Evolutionary conservation across 495 filamentous ascomycete genomes (phyloP), one percentile per base, ranked within the genome.

Genomic region (Aspergillus hancockii): DNA sequence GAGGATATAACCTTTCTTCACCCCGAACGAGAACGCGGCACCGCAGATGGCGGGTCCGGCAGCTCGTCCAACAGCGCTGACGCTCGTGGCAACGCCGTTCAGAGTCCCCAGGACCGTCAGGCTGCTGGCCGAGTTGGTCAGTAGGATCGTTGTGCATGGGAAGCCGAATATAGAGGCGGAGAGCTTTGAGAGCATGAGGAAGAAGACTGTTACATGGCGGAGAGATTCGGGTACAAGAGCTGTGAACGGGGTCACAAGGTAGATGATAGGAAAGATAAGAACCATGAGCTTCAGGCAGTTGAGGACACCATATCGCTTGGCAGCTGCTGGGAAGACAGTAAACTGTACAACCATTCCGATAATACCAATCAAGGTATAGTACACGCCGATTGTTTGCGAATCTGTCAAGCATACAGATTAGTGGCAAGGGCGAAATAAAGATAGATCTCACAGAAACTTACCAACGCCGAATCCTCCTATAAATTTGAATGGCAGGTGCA

Each of bases 41-140:
- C 90, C 90, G 0, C 81, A 79, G 14, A 86, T 31, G 0, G 89
- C 88, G 6, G 93, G 93, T 0, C 93, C 93, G 13, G 79, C 65
- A 1, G 90, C 92, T 30, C 91, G 79, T 9, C 92, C 92, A 19
- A 97, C 65, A 0, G 90, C 91, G 60, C 85, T 87, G 31, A 92
- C 80, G 50, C 87, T 88, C 0, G 91, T 93, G 0, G 89, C 90
- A 53, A 96, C 85, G 0, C 93, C 93, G 67, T 98, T 98, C 51
- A 98, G 74, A 2, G 93, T 96, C 0, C 92, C 93, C 8, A 97
- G 81, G 49, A 95, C 82, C 31, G 83, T 76, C 32, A 97, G 75
- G 47, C 83, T 89, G 0, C 78, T 72, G 1, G 92, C 92, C 18
- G 88, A 90, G 74, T 97, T 98, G 47, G 93, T 96, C 18, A 98